Base-by-base conservation (phyloP, 2,329 filamentous ascomycete species). In the Laburnicola sp. region DNA sequence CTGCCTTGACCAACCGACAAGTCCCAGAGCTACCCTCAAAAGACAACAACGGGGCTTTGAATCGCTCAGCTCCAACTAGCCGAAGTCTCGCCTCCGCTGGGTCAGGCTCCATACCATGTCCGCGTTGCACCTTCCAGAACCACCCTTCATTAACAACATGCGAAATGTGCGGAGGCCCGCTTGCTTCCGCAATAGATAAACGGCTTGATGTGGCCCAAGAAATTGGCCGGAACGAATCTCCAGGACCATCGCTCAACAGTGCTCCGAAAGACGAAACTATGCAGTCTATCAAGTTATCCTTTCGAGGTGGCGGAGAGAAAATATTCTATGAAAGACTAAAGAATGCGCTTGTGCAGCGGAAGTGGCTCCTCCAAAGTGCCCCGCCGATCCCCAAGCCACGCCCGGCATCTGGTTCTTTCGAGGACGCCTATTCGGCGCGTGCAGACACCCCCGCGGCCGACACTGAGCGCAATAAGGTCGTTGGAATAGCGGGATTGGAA, bases 401-500 rank as follows among this genome's bases (percentile, higher is more conserved):
- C 26, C 65, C 73, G 61, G 34, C 68, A 66, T 57, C 72, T 55
- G 53, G 67, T 57, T 39, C 63, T 56, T 52, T 73, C 63, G 47
- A 66, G 63, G 54, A 72, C 41, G 51, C 54, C 50, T 57, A 65
- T 53, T 45, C 63, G 42, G 49, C 66, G 10, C 57, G 55, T 30
- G 52, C 59, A 36, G 55, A 61, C 22, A 56, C 55, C 30, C 48
- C 63, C 11, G 53, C 60, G 25, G 37, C 46, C 28, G 62, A 59
- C 56, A 40, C 63, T 44, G 53, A 69, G 62, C 57, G 56, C 52
- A 53, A 74, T 7, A 89, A 88, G 58, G 84, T 87, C 0, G 89
- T 91, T 3, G 94, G 94, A 2, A 97, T 99, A 62, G 93, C 93
- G 7, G 93, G 92, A 0, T 80, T 99, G 2, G 94, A 99, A 71